phyloP scores from a whole-genome alignment of 352 stramenopile species.

The Globisporangium carolinianum region DNA sequence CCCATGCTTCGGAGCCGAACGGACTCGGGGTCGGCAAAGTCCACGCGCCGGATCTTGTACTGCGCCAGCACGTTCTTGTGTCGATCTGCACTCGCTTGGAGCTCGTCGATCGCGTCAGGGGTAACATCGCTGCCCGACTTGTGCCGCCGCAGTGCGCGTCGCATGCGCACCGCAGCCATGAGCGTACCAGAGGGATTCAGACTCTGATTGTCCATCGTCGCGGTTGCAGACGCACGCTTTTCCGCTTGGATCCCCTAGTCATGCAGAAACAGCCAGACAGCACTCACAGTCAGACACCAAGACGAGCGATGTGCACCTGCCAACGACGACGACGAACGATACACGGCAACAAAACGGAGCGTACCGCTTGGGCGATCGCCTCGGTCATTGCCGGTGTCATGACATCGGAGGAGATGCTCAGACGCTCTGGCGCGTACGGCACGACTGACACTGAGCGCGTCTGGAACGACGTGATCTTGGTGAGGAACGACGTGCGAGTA shows the following conservation, averaged over 20 bases:
- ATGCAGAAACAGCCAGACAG: neutral
- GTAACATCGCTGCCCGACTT: conserved; percentile 11
- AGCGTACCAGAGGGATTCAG: conserved; percentile 30
- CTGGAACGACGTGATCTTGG: conserved; percentile 39
- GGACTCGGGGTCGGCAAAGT: conserved; percentile 29
- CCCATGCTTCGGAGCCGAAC: conserved; percentile 31
- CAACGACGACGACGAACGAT: neutral
- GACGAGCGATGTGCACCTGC: neutral
- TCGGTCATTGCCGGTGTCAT: conserved; percentile 45
- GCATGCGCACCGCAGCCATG: conserved; percentile 53
- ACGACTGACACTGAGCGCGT: conserved; percentile 37
- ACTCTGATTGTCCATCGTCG: neutral
- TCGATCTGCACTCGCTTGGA: conserved; percentile 45
- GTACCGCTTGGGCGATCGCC: conserved; percentile 28
- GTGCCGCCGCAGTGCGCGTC: conserved; percentile 33
- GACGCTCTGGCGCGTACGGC: conserved; percentile 50
- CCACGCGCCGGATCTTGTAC: conserved; percentile 70
- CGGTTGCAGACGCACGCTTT: conserved; percentile 4
- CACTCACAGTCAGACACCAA: neutral
- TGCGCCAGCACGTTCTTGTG: conserved; percentile 67
- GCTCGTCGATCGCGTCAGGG: conserved; percentile 24
- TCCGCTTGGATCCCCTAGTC: conserved; percentile 10
- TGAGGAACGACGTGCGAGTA: conserved; percentile 41
- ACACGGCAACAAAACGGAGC: no score
- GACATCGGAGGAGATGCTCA: conserved; percentile 52